Percentiles rank a stretch among this genome's conserved stretches.
Conservation (phyloP, 1,139 yeast species). For the Suhomyces atakaporum region DNA sequence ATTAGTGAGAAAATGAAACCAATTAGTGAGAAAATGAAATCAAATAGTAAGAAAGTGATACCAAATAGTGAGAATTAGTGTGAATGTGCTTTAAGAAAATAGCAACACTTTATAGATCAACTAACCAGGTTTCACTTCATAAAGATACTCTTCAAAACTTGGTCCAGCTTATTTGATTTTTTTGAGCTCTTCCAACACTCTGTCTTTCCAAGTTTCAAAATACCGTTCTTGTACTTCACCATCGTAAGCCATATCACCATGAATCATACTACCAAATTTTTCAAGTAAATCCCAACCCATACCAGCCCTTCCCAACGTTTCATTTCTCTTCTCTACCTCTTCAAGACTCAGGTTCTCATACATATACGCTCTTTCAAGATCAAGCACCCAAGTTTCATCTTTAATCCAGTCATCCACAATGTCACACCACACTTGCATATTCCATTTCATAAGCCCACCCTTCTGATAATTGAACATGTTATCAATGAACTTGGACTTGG, state of each 20-base stretch:
- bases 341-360: constrained; percentile 29
- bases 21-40: too few relatives aligned
- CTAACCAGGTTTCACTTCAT: too few relatives aligned
- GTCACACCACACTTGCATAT: constrained; percentile 52
- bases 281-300: constrained; percentile 34
- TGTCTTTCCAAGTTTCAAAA: constrained; percentile 35
- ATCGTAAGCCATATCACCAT: constrained; percentile 32
- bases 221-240: constrained; percentile 33
- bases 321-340: constrained; percentile 21
- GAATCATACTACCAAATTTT: constrained; percentile 39
- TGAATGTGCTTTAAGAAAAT: too few relatives aligned
- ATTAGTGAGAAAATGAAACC: too few relatives aligned
- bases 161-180: not conserved
- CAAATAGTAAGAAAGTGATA: too few relatives aligned
- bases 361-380: constrained; percentile 44
- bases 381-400: constrained; percentile 56
- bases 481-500: constrained; percentile 47
- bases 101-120: too few relatives aligned
- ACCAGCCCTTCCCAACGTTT: constrained; percentile 36
- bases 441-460: constrained; percentile 51
- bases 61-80: too few relatives aligned
- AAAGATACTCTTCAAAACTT: too few relatives aligned
- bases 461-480: constrained; percentile 55
- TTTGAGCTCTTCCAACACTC: constrained; percentile 6
- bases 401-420: constrained; percentile 54